phyloP scores from a whole-genome alignment of 2,329 filamentous ascomycete genomes.

The Cyclaneusma minus region DNA sequence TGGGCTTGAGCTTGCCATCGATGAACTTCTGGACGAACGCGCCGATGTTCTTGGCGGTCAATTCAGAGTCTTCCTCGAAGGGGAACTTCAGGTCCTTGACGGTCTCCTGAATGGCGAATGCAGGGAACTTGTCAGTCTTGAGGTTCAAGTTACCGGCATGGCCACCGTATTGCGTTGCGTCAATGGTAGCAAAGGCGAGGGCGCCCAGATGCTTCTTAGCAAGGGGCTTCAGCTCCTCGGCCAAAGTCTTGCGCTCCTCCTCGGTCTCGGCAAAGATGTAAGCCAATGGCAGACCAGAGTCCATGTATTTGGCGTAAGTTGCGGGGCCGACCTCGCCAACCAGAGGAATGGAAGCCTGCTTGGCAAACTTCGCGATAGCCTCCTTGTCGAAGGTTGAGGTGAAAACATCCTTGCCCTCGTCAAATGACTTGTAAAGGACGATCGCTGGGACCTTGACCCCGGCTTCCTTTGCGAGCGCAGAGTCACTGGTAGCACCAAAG shows the following conservation, averaged over 20 bases:
- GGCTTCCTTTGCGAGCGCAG: constrained; percentile 73
- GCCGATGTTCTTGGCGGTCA: constrained; percentile 53
- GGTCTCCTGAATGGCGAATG: constrained; percentile 94
- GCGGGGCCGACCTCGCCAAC: constrained; percentile 94
- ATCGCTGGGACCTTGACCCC: constrained; percentile 75
- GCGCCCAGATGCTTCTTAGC: constrained; percentile 86
- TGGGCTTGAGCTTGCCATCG: constrained; percentile 79
- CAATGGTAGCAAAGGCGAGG: constrained; percentile 96
- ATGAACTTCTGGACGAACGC: constrained; percentile 77
- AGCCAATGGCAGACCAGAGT: constrained; percentile 76
- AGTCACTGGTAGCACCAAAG: constrained; percentile 79
- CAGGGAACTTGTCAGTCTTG: constrained; percentile 84
- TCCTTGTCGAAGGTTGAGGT: constrained; percentile 68
- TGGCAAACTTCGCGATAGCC: constrained; percentile 68
- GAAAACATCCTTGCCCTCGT: constrained; percentile 86
- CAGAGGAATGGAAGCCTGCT: constrained; percentile 72
- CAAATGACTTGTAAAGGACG: constrained; percentile 94
- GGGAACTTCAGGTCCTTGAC: constrained; percentile 96
- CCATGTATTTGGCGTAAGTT: constrained; percentile 93
- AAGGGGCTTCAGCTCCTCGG: constrained; percentile 65
- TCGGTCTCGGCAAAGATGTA: constrained; percentile 93
- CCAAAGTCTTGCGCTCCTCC: constrained; percentile 74
- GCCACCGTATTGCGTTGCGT: constrained; percentile 84
- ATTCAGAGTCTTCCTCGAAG: constrained; percentile 68
- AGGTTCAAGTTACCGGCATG: constrained; percentile 97